Evolutionary conservation across 202 grass and related monocot genomes (phyloP).

Genomic region (Thinopyrum obtusiflorum): DNA sequence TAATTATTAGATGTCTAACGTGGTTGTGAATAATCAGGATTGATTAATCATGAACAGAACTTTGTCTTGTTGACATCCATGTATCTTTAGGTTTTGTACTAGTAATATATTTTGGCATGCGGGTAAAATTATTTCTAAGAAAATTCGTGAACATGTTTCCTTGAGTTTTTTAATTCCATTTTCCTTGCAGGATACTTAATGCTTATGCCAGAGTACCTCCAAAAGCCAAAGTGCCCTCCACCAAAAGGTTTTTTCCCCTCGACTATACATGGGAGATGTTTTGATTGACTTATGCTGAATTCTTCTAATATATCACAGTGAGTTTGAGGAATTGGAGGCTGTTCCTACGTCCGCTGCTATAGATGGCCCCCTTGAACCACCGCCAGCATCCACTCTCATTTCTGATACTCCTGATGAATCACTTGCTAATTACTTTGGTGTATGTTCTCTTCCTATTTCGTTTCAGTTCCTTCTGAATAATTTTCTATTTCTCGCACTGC

Average conservation of each 20-base stretch:
- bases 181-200: slow-evolving; percentile 60
- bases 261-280: background rate
- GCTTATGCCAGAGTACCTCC: slow-evolving; percentile 68
- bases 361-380: slow-evolving; percentile 73
- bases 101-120: background rate
- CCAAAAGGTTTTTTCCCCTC: slow-evolving; percentile 41
- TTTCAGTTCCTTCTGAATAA: slow-evolving; percentile 10
- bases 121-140: background rate
- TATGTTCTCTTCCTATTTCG: slow-evolving; percentile 32
- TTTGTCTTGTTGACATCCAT: background rate
- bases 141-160: background rate
- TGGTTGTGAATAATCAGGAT: background rate
- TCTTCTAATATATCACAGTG: slow-evolving; percentile 38
- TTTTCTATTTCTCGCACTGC: background rate
- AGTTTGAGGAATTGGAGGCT: slow-evolving; percentile 88
- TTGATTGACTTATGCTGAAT: background rate
- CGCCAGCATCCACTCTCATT: slow-evolving; percentile 32
- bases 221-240: slow-evolving; percentile 56
- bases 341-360: slow-evolving; percentile 77
- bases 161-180: background rate
- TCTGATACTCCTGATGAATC: slow-evolving; percentile 62
- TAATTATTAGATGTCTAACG: background rate
- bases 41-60: background rate
- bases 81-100: background rate
- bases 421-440: slow-evolving; percentile 55